These are phyloP conservation scores for Ceratobasidium sp. DNA, from an alignment of 1,284 basidiomycete species.

Conservation along the genomic window DNA sequence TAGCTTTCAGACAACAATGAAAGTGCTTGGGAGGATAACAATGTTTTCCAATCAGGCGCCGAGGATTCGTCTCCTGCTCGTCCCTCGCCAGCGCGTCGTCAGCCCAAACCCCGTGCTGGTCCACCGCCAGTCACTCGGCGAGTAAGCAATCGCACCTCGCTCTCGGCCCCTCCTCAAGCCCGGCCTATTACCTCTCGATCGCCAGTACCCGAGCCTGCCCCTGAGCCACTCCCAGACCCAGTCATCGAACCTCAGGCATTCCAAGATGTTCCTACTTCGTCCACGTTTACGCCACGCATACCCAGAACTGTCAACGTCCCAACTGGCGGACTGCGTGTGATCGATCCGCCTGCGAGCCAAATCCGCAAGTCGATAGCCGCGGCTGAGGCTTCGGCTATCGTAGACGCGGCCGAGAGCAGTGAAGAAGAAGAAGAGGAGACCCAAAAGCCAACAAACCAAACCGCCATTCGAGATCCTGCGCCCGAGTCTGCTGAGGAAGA, in stretches of 20 bases:
- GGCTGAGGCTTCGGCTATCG: conserved; percentile 13
- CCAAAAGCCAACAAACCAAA: conserved; percentile 49
- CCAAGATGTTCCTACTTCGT: conserved; percentile 40
- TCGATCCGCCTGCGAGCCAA: conserved; percentile 15
- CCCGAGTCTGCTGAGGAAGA: conserved; percentile 20
- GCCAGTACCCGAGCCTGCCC: not conserved
- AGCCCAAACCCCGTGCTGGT: conserved; percentile 22
- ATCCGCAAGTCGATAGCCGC: conserved; percentile 37
- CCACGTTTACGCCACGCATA: conserved; percentile 41
- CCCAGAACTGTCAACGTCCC: conserved; percentile 21
- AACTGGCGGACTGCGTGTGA: conserved; percentile 11
- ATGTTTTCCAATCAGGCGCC: conserved; percentile 46
- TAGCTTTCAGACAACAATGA: conserved; percentile 40
- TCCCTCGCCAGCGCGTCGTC: conserved; percentile 24
- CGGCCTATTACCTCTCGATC: conserved; percentile 7
- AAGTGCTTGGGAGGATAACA: conserved; percentile 47
- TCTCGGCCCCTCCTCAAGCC: conserved; percentile 30
- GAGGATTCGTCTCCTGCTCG: conserved; percentile 40
- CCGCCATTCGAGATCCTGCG: not conserved
- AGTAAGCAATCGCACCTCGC: conserved; percentile 38
- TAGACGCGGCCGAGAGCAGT: conserved; percentile 17
- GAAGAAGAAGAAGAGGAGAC: conserved; percentile 44
- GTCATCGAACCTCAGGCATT: conserved; percentile 57
- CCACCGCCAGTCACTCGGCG: conserved; percentile 37
- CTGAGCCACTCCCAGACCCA: conserved; percentile 6